phyloP scores from a whole-genome alignment of 805 yeast genomes.

The Cyberlindnera americana region DNA sequence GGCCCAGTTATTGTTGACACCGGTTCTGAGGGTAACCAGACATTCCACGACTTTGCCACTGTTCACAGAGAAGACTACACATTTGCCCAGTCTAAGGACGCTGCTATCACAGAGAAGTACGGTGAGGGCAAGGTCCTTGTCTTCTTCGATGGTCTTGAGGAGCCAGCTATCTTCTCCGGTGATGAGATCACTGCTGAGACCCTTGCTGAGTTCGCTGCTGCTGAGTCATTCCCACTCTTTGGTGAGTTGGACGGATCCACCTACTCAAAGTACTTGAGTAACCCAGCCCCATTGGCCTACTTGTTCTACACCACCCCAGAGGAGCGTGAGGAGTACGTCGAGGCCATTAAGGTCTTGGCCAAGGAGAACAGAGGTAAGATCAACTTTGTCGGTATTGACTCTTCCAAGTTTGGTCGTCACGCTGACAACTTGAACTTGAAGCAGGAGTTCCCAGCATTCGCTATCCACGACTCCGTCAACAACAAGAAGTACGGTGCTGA shows the following conservation, averaged over 20 bases:
- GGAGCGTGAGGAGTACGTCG: constrained; percentile 55
- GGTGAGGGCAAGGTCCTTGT: constrained; percentile 30
- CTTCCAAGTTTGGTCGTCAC: constrained; percentile 74
- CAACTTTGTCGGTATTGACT: constrained; percentile 88
- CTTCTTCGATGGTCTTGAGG: constrained; percentile 29
- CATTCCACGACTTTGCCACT: constrained; percentile 63
- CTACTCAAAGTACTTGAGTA: constrained; percentile 67
- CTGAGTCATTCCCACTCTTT: constrained; percentile 74
- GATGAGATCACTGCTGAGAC: constrained; percentile 23
- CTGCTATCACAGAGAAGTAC: constrained; percentile 34
- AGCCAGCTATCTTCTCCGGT: constrained; percentile 31
- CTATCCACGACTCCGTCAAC: constrained; percentile 65
- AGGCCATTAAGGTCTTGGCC: constrained; percentile 58
- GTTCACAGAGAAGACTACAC: constrained; percentile 56
- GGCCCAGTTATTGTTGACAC: constrained; percentile 59
- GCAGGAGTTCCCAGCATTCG: constrained; percentile 87
- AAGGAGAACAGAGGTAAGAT: constrained; percentile 73
- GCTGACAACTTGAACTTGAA: constrained; percentile 81
- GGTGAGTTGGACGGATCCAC: constrained; percentile 85
- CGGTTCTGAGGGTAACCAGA: constrained; percentile 44
- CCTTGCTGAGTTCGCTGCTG: constrained; percentile 32
- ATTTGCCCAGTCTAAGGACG: constrained; percentile 49
- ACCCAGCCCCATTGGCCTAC: constrained; percentile 80
- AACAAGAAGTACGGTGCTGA: constrained; percentile 77
- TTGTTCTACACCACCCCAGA: constrained; percentile 73